Base-by-base conservation (phyloP, 345 rosid genomes). In the Aurinia saxatilis region DNA sequence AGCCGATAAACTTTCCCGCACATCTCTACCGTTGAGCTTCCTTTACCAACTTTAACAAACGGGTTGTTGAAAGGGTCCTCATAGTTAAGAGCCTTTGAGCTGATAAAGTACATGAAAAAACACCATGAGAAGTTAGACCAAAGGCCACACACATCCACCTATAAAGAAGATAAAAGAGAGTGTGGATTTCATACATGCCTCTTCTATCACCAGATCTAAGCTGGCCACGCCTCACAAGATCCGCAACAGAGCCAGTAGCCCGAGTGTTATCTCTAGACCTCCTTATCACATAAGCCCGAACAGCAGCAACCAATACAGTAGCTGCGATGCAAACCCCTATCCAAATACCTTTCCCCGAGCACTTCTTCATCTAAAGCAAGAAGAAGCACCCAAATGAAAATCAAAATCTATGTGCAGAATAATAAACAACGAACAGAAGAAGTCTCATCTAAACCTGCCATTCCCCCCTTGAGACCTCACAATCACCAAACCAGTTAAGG, bases 161-260 rank as follows among this genome's bases (percentile, higher is more conserved):
- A 4, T 18, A 23, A 4, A 21, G 16, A 63, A 63, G 70, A 33
- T 13, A 10, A 40, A n/a, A 63, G 64, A 48, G 55, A 8, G 50
- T 19, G 35, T 11, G 70, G 50, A 66, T 35, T 52, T 78, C 99
- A 74, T 89, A 89, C 99, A 93, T 89, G 97, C 99, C 97, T 87
- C 99, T 85, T 85, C 97, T 84, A 85, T 87, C 96, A 56, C 65
- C 74, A 13, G 96, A 89, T 82, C 95, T 80, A 7, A 92, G 79
- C 75, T 92, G 97, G 67, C 98, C 97, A 9, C 97, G 96, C 70
- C 96, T 87, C 58, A 92, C 99, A 64, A 92, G 96, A 79, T 92
- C 99, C 54, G 91, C 83, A 15, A 89, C 91, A 7, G 97, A 78
- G 58, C 99, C 96, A 59, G 91, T 71, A 49, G 91, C 72, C 46